A percentile compares a stretch with the other conserved stretches of the same genome.
These are phyloP conservation scores for Sphaerulina musiva DNA, from an alignment of 2,329 filamentous ascomycete species.

Conservation along the genomic window DNA sequence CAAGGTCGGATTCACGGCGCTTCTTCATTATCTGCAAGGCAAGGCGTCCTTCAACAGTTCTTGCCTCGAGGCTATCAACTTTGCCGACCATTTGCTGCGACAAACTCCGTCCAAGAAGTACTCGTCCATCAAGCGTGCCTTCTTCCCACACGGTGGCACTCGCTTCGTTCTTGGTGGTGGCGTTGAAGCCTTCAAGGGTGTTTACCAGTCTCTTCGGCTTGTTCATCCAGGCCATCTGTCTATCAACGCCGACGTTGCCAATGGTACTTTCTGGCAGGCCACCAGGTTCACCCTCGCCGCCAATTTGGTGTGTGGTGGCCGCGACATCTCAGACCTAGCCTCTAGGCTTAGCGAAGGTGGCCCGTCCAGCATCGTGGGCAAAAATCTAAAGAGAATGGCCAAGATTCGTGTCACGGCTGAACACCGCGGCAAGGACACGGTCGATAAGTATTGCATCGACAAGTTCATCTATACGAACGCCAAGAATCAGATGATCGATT, in stretches of 20 bases:
- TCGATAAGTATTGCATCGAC: conserved; percentile 47
- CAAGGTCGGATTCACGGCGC: conserved; percentile 59
- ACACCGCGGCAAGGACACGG: conserved; percentile 33
- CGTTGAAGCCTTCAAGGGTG: conserved; percentile 77
- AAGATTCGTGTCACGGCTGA: conserved; percentile 38
- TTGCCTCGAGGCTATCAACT: conserved; percentile 77
- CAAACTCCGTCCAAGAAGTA: conserved; percentile 65
- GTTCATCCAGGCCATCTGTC: conserved; percentile 56
- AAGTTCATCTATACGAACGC: conserved; percentile 42
- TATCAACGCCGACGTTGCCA: conserved; percentile 85
- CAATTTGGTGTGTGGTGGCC: conserved; percentile 28
- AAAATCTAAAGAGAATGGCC: conserved; percentile 39
- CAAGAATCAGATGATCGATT: conserved; percentile 39
- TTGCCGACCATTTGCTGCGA: conserved; percentile 82
- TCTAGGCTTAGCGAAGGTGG: conserved; percentile 14
- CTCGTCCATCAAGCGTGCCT: conserved; percentile 70
- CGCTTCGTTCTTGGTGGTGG: conserved; percentile 53
- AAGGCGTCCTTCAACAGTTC: conserved; percentile 55
- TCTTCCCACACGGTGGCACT: conserved; percentile 58
- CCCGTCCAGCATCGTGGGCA: conserved; percentile 19
- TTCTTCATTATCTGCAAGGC: conserved; percentile 61
- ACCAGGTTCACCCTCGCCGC: conserved; percentile 35
- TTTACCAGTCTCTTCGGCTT: conserved; percentile 77
- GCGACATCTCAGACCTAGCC: conserved; percentile 28
- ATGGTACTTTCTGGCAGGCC: conserved; percentile 75